Conservation (phyloP, 768 basidiomycete species). For the Steccherinum ochraceum region DNA sequence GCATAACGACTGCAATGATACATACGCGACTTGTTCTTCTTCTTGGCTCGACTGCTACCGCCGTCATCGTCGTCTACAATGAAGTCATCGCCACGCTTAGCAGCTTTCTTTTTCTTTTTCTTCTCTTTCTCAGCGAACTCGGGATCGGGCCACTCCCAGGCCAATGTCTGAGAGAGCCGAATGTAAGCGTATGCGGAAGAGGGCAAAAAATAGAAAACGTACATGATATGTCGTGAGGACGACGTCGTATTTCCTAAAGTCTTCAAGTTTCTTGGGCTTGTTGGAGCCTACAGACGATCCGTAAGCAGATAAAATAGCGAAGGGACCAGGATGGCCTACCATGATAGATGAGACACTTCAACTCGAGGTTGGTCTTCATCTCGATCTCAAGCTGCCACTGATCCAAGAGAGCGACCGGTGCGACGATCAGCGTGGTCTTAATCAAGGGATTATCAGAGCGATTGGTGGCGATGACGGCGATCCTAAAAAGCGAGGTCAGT, state of each 20-base stretch:
- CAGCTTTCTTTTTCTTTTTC: slow-evolving; percentile 22
- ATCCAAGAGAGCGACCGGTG: slow-evolving; percentile 57
- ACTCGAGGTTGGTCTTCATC: slow-evolving; percentile 41
- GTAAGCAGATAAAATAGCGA: neutral
- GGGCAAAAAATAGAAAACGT: slow-evolving; percentile 7
- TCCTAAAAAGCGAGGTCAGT: slow-evolving; percentile 25
- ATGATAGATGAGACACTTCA: slow-evolving; percentile 58
- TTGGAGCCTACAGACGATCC: slow-evolving; percentile 24
- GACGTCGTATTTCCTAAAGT: slow-evolving; percentile 31
- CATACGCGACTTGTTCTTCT: slow-evolving; percentile 17
- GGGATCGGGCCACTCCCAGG: slow-evolving; percentile 51
- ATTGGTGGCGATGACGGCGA: slow-evolving; percentile 54
- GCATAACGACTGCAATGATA: no score
- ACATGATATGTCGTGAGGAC: slow-evolving; percentile 38
- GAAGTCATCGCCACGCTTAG: slow-evolving; percentile 15
- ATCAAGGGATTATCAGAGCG: slow-evolving; percentile 38
- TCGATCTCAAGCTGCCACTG: slow-evolving; percentile 65
- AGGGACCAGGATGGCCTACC: slow-evolving; percentile 28
- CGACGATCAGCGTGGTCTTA: slow-evolving; percentile 65
- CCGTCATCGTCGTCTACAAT: slow-evolving; percentile 19
- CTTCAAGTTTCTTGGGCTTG: slow-evolving; percentile 38
- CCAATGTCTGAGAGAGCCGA: slow-evolving; percentile 38
- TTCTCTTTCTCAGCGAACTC: slow-evolving; percentile 32
- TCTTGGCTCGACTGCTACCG: slow-evolving; percentile 30
- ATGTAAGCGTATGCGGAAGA: neutral